Percentiles rank a stretch among this genome's conserved stretches.
Evolutionary conservation across 169 alveolate species (phyloP).

Genomic region (Plasmodium knowlesi): DNA sequence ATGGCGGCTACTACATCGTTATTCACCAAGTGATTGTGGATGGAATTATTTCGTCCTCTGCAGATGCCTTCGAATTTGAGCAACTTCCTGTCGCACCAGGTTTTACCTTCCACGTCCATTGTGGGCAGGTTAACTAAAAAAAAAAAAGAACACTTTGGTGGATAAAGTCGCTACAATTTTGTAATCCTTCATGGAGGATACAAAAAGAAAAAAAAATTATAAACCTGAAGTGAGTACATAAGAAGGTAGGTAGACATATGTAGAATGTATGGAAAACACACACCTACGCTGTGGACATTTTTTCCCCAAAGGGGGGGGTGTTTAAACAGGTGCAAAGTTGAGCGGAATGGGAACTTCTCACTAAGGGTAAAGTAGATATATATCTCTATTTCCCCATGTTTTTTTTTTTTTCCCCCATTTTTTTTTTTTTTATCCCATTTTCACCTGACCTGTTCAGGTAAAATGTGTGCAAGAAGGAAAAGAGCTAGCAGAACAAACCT

Average conservation of each 20-base stretch:
- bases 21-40: constrained; percentile 77
- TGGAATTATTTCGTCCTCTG: constrained; percentile 74
- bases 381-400: background rate
- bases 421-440: background rate
- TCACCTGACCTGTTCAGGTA: background rate
- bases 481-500: background rate
- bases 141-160: background rate
- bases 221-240: background rate
- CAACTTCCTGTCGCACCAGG: constrained; percentile 2
- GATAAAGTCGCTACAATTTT: background rate
- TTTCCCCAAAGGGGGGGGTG: background rate
- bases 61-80: constrained; percentile 38
- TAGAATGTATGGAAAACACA: background rate
- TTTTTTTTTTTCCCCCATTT: background rate
- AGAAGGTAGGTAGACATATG: background rate
- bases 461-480: background rate
- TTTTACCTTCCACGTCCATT: background rate
- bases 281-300: background rate
- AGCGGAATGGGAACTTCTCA: background rate
- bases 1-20: constrained; percentile 79
- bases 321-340: background rate
- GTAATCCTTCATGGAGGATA: background rate
- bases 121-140: background rate
- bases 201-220: background rate
- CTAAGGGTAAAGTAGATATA: background rate